Evolutionary conservation across 257 asterid genomes (phyloP), one percentile per base, ranked within the genome.

Genomic region (Gentiana straminea): DNA sequence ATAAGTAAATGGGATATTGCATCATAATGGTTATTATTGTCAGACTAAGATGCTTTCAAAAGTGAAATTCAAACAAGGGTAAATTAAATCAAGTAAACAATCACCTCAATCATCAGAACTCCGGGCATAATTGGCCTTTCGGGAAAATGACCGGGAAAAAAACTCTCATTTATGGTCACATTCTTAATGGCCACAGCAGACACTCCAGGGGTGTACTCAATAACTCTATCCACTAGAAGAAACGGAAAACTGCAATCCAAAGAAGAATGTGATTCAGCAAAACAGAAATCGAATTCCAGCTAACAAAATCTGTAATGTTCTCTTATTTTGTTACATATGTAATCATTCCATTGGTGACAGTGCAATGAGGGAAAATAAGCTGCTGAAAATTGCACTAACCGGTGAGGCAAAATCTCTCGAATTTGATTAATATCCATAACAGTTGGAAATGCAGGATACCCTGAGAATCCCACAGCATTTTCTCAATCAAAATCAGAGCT

Each of bases 91-190:
- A 24, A 47, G 50, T 35, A 39, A 36, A 51, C 11, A 15, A 24
- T 54, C 59, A 84, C 97, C 97, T 89, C 94, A 70, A 89, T 77
- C 95, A 89, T 86, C 70, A 89, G 94, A 45, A 89, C 97, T 64
- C 97, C 97, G 46, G 97, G 95, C 94, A 89, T 86, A 35, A 89
- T 86, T 33, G 95, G 95, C 75, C 97, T 86, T 74, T 86, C 92
- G 1, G 97, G 97, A 65, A 89, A 86, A 77, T 86, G 97, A 0
- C 97, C 97, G 8, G 94, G 94, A 57, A 86, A 89, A 82, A 89
- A 86, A 77, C 83, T 78, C 64, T 89, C 97, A 60, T 86, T 89
- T 13, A 89, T 89, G 1, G 95, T 81, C 52, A 89, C 24, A 24
- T 24, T 24, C 24, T 24, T 24, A 24, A 24, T 24, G 24, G 24